Conservation (phyloP, 345 rosid species). For the Rhodamnia rubescens region DNA sequence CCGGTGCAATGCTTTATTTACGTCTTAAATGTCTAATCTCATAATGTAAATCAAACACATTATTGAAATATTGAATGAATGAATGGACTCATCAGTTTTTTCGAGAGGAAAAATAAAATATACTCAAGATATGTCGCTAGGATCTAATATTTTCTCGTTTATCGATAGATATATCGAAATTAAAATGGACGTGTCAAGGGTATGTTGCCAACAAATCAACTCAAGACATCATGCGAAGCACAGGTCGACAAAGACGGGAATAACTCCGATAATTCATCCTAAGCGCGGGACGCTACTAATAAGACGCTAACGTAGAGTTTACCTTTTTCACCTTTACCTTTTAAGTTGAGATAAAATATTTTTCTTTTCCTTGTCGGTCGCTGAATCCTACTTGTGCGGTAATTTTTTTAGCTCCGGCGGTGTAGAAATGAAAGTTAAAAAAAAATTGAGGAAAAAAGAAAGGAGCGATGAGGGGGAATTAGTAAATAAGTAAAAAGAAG, state of each 20-base stretch:
- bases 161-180: neutral
- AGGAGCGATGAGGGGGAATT: neutral
- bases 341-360: too few species aligned
- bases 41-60: too few species aligned
- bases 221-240: too few species aligned
- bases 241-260: too few species aligned
- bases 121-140: neutral
- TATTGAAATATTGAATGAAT: neutral
- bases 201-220: too few species aligned
- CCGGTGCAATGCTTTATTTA: neutral
- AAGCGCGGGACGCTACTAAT: too few species aligned
- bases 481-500: neutral
- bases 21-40: neutral
- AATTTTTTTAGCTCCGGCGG: too few species aligned
- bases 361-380: neutral
- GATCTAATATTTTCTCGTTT: neutral
- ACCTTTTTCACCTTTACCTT: too few species aligned
- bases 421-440: neutral
- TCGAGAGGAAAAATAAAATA: neutral
- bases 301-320: too few species aligned
- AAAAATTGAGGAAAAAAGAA: rapidly evolving
- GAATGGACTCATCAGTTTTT: neutral
- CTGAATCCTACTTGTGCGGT: neutral
- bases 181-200: neutral
- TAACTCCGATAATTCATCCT: too few species aligned